These are phyloP conservation scores for Verticillium dahliae DNA, from an alignment of 2,329 filamentous ascomycete species.

Conservation along the genomic window DNA sequence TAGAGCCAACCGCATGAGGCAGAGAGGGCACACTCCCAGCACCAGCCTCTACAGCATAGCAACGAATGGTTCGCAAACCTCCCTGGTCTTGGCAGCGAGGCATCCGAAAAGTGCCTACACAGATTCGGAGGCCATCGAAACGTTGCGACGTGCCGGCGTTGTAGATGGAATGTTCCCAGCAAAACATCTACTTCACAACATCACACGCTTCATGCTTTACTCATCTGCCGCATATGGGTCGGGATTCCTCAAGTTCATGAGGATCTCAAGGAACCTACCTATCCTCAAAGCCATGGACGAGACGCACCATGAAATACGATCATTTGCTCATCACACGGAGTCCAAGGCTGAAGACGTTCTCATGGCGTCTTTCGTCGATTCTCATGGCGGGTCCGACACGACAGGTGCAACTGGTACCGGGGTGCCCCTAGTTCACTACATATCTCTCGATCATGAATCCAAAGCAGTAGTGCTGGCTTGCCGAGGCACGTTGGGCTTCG, in stretches of 20 bases:
- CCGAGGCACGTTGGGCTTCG: slow-evolving; percentile 65
- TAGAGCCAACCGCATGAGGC: slow-evolving; percentile 19
- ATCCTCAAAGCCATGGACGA: slow-evolving; percentile 31
- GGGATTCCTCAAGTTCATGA: slow-evolving; percentile 55
- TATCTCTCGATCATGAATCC: slow-evolving; percentile 64
- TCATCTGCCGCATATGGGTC: slow-evolving; percentile 62
- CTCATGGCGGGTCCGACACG: slow-evolving; percentile 59
- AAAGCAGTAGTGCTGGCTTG: slow-evolving; percentile 68
- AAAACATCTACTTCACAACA: slow-evolving; percentile 54
- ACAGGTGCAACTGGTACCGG: slow-evolving; percentile 59
- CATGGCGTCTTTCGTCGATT: slow-evolving; percentile 64
- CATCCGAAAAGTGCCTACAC: slow-evolving; percentile 41
- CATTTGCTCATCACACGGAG: slow-evolving; percentile 58
- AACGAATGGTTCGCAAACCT: slow-evolving; percentile 49
- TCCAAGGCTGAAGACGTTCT: slow-evolving; percentile 52
- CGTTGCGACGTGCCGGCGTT: slow-evolving; percentile 43
- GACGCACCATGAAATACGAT: slow-evolving; percentile 54
- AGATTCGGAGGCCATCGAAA: slow-evolving; percentile 39
- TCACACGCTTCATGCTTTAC: slow-evolving; percentile 59
- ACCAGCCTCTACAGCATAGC: slow-evolving; percentile 58
- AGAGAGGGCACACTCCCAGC: slow-evolving; percentile 38
- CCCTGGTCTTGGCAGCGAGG: slow-evolving; percentile 43
- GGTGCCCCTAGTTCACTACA: slow-evolving; percentile 66
- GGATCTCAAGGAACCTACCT: slow-evolving; percentile 48
- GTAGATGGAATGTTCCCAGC: slow-evolving; percentile 54